Evolutionary conservation across 306 rosid genomes (phyloP).

Genomic region (Senna siamea): DNA sequence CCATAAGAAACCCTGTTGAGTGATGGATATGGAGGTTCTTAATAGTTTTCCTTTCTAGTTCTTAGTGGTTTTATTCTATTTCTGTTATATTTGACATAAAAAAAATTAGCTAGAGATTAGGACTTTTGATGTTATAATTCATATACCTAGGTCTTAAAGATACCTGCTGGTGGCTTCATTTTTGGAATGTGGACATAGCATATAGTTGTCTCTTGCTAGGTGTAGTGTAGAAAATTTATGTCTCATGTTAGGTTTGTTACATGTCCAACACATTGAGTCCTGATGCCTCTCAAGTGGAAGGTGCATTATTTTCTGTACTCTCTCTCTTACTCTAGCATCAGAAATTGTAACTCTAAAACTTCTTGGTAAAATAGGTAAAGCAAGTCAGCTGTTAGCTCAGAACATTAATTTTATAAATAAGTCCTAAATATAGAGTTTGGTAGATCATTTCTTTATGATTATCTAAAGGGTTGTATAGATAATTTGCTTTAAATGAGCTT

Average conservation of each 20-base stretch:
- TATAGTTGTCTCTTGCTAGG: neutral
- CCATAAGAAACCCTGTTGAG: conserved; percentile 18
- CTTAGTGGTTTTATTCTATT: neutral
- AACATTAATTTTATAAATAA: neutral
- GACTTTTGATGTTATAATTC: too few species aligned
- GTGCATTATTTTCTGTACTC: neutral
- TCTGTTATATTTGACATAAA: neutral
- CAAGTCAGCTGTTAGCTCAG: conserved; percentile 7
- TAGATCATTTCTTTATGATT: conserved; percentile 32
- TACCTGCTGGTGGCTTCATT: too few species aligned
- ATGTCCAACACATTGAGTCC: neutral
- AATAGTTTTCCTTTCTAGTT: neutral
- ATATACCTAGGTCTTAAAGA: too few species aligned
- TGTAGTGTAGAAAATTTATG: neutral
- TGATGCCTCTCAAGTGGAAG: neutral
- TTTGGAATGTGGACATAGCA: neutral
- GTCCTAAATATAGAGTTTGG: conserved; percentile 24
- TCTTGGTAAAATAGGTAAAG: neutral
- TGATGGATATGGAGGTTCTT: neutral
- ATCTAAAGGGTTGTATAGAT: conserved; percentile 10
- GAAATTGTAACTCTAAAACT: neutral
- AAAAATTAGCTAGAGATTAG: neutral
- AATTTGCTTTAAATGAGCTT: neutral
- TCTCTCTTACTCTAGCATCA: neutral
- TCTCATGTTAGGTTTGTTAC: neutral